Conservation (phyloP, 2,329 filamentous ascomycete genomes). For the Elsinoe necatrix region DNA sequence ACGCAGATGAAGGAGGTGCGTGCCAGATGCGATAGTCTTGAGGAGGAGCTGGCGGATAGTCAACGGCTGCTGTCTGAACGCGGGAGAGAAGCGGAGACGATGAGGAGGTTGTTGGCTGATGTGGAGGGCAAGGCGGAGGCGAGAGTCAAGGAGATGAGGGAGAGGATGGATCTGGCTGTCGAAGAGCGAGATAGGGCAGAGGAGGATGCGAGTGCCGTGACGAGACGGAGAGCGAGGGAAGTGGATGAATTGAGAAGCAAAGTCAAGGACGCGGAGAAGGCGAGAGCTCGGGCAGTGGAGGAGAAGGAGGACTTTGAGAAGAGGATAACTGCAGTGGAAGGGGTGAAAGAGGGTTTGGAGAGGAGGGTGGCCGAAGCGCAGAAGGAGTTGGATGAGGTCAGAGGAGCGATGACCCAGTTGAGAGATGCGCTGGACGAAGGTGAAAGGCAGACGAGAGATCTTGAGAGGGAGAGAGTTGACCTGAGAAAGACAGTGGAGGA, state of each 20-base stretch:
- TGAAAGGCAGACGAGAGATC: conserved; percentile 73
- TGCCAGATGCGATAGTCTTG: conserved; percentile 71
- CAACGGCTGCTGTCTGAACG: conserved; percentile 80
- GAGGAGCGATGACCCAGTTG: conserved; percentile 66
- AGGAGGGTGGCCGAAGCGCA: conserved; percentile 57
- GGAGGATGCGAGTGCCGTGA: conserved; percentile 74
- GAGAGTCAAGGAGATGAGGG: conserved; percentile 79
- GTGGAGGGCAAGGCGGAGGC: conserved; percentile 74
- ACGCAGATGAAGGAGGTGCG: conserved; percentile 87
- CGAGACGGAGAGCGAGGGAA: conserved; percentile 69
- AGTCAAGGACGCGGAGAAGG: conserved; percentile 72
- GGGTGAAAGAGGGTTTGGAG: conserved; percentile 68
- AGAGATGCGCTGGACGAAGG: conserved; percentile 76
- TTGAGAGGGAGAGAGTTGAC: conserved; percentile 73
- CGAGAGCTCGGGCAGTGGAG: conserved; percentile 59
- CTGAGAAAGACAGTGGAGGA: conserved; percentile 71
- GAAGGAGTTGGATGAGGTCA: conserved; percentile 67
- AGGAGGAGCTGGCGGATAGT: conserved; percentile 85
- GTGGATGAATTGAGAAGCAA: conserved; percentile 75
- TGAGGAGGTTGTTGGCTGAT: conserved; percentile 80
- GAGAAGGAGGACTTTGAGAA: conserved; percentile 72
- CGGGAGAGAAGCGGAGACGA: conserved; percentile 86
- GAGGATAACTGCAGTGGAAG: conserved; percentile 65
- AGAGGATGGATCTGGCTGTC: conserved; percentile 79
- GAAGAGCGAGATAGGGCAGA: conserved; percentile 90